Evolutionary conservation across 805 yeast species (phyloP).

Genomic region (Monosporozyma yasuniensis): DNA sequence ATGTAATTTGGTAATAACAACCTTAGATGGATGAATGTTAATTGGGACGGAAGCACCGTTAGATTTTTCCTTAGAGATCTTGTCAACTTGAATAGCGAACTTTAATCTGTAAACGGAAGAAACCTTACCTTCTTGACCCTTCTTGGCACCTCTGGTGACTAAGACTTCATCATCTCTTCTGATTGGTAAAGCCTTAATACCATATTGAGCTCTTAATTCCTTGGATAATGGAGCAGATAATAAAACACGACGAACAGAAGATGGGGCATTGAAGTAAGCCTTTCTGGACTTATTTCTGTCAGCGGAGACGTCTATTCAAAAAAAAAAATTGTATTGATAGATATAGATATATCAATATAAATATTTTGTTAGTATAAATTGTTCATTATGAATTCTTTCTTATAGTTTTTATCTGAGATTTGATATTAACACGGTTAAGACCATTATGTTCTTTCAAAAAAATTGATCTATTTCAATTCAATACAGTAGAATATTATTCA

Average conservation of each 20-base stretch:
- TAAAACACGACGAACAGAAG: conserved; percentile 87
- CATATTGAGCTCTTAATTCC: conserved; percentile 97
- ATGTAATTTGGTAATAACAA: conserved; percentile 96
- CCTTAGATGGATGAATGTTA: conserved; percentile 97
- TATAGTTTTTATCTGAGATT: not conserved
- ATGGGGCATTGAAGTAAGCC: conserved; percentile 98
- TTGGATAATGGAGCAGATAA: conserved; percentile 98
- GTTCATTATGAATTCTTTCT: no score
- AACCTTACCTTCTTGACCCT: conserved; percentile 98
- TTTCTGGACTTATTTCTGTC: conserved; percentile 99
- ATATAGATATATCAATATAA: not conserved
- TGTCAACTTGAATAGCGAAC: conserved; percentile 92
- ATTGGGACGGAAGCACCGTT: conserved; percentile 96
- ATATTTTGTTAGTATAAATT: conserved; percentile 4
- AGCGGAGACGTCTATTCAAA: conserved; percentile 81
- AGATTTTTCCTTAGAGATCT: conserved; percentile 94
- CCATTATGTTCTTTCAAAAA: no score
- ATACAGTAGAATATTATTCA: no score
- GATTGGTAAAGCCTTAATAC: conserved; percentile 90
- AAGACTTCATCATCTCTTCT: conserved; percentile 94
- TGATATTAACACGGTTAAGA: not conserved
- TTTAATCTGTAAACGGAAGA: conserved; percentile 98
- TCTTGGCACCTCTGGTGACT: conserved; percentile 97
- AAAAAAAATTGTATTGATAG: not conserved
- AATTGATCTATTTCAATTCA: no score